Percentiles rank a stretch among this genome's conserved stretches.
Conservation (phyloP, 2,329 filamentous ascomycete genomes). For the Daldinia sp. region DNA sequence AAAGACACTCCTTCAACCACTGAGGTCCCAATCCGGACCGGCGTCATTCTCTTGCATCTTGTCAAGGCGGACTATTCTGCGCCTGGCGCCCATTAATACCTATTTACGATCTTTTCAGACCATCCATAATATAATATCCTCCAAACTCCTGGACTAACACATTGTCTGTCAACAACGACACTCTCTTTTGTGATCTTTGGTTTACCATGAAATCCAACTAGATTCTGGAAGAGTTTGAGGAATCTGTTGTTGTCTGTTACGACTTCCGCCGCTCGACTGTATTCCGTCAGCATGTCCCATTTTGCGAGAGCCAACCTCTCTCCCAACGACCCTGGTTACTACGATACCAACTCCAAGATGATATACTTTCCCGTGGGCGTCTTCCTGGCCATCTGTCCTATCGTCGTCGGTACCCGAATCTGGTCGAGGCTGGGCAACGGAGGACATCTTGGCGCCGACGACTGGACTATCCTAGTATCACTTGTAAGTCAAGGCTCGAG, state of each 20-base stretch:
- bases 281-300: conserved; percentile 21
- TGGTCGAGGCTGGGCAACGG: conserved; percentile 48
- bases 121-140: not conserved
- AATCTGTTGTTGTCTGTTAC: not conserved
- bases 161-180: not conserved
- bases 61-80: not conserved
- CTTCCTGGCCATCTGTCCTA: conserved; percentile 47
- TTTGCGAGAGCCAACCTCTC: not conserved
- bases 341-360: conserved; percentile 39
- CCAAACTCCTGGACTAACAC: not conserved
- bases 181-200: not conserved
- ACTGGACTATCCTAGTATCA: conserved; percentile 48
- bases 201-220: conserved; percentile 5
- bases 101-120: not conserved
- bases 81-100: not conserved
- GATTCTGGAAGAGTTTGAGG: not conserved
- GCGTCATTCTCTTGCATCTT: not conserved
- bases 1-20: not conserved
- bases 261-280: not conserved
- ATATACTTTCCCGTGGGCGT: conserved; percentile 47
- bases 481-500: conserved; percentile 38
- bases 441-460: conserved; percentile 46
- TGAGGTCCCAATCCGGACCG: not conserved
- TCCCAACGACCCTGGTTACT: conserved; percentile 5
- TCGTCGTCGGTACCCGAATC: conserved; percentile 46